phyloP scores from a whole-genome alignment of 2,329 filamentous ascomycete genomes.

The Paracoccidioides lutzii region DNA sequence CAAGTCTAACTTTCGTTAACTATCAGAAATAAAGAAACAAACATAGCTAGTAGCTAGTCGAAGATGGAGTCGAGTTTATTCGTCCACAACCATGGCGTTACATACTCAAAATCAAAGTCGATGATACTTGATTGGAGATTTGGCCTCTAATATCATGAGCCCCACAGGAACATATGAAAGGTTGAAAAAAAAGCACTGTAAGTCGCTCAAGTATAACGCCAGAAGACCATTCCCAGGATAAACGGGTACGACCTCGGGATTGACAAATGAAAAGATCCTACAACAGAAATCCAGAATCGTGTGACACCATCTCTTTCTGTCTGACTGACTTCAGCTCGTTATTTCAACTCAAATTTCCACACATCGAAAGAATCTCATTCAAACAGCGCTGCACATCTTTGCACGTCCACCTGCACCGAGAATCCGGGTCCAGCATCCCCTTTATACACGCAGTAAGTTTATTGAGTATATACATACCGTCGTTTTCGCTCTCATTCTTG shows the following conservation, averaged over 20 bases:
- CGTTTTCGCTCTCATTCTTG: conserved; percentile 15
- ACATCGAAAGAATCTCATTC: conserved; percentile 17
- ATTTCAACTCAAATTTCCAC: not conserved
- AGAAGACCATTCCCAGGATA: not conserved
- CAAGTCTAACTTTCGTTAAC: too few relatives aligned
- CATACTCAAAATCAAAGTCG: not conserved
- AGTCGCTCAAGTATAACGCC: not conserved
- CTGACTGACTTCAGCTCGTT: not conserved
- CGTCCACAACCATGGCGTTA: too few relatives aligned
- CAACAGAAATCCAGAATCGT: not conserved
- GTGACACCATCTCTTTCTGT: not conserved
- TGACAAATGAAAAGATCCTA: not conserved
- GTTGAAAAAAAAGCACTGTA: not conserved
- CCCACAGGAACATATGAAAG: too few relatives aligned
- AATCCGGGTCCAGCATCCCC: conserved; percentile 30
- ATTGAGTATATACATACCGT: conserved; percentile 23
- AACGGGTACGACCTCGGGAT: not conserved
- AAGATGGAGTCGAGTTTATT: too few relatives aligned
- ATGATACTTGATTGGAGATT: not conserved
- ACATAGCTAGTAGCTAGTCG: too few relatives aligned
- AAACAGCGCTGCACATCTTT: conserved; percentile 24
- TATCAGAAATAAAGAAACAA: too few relatives aligned
- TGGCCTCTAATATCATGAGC: too few relatives aligned
- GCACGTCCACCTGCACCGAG: conserved; percentile 26
- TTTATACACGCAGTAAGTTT: conserved; percentile 21